Conservation (phyloP, 1,284 basidiomycete genomes). For the Sporisorium scitamineum region DNA sequence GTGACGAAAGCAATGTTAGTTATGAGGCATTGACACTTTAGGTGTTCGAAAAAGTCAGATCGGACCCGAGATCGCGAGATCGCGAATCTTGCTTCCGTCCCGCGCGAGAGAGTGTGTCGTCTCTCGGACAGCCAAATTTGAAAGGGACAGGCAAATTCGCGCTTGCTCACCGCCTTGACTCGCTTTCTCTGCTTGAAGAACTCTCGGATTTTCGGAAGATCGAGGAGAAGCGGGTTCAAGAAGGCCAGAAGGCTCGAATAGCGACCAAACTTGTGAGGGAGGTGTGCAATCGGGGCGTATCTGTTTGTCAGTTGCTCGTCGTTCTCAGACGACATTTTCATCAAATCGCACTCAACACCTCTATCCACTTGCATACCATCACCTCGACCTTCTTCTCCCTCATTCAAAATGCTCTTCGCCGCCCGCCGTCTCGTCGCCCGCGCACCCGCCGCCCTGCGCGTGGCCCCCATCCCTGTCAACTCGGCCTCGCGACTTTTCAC, state of each 20-base stretch:
- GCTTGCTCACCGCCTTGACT: background rate
- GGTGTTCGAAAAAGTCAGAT: conserved; percentile 14
- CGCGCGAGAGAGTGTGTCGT: conserved; percentile 19
- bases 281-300: conserved; percentile 23
- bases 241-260: conserved; percentile 8
- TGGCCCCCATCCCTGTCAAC: conserved; percentile 41
- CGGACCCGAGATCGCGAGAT: conserved; percentile 25
- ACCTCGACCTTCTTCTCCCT: background rate
- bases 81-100: background rate
- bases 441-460: conserved; percentile 48
- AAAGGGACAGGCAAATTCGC: conserved; percentile 12
- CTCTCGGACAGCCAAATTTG: background rate
- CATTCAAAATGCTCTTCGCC: conserved; percentile 48
- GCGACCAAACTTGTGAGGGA: background rate
- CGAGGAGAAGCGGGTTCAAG: conserved; percentile 15
- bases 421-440: conserved; percentile 50
- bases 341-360: background rate
- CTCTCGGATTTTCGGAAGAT: conserved; percentile 34
- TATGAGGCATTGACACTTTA: background rate
- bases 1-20: conserved; percentile 9
- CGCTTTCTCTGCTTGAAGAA: too few relatives aligned
- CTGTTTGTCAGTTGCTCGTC: conserved; percentile 10
- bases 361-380: background rate
- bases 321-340: conserved; percentile 28
- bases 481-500: conserved; percentile 52